A percentile compares a stretch with the other conserved stretches of the same genome.
Evolutionary conservation across 768 basidiomycete species (phyloP).

Genomic region (Boletellus emodensis): DNA sequence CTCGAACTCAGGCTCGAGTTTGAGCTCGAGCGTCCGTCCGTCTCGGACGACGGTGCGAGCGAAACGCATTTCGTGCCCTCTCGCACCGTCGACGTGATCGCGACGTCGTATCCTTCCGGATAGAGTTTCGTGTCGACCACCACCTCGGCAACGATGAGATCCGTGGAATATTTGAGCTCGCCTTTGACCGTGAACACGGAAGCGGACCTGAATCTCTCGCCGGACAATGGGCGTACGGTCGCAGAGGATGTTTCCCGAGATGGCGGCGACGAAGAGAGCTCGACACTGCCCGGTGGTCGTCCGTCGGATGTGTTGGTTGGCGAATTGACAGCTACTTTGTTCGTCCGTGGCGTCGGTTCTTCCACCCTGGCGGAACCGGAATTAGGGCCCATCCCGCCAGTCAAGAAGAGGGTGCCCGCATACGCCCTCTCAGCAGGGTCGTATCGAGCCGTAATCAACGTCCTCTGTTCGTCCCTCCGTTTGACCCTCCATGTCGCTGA

Average conservation of each 20-base stretch:
- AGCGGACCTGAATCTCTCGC: constrained; percentile 32
- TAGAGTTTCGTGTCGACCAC: constrained; percentile 80
- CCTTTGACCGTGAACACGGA: constrained; percentile 62
- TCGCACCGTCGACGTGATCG: constrained; percentile 42
- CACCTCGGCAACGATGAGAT: constrained; percentile 74
- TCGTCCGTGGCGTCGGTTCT: constrained; percentile 40
- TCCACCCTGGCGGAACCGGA: constrained; percentile 24
- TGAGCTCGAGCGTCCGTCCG: background rate
- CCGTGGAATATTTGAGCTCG: constrained; percentile 56
- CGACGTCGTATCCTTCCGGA: constrained; percentile 66
- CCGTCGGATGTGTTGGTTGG: constrained; percentile 14
- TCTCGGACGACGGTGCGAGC: constrained; percentile 21
- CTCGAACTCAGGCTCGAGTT: too few relatives aligned
- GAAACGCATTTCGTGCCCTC: constrained; percentile 37
- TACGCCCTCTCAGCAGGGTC: constrained; percentile 49
- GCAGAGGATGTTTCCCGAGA: constrained; percentile 20
- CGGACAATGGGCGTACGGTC: constrained; percentile 31
- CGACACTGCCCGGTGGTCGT: constrained; percentile 9
- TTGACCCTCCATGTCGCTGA: constrained; percentile 53
- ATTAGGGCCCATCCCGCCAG: background rate
- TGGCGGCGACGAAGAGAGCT: constrained; percentile 26
- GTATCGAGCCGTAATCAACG: constrained; percentile 55
- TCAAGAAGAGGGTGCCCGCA: constrained; percentile 46
- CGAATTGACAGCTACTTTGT: constrained; percentile 33
- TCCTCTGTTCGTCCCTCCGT: constrained; percentile 55